phyloP scores from a whole-genome alignment of 257 asterid species.

The Coffea eugenioides region DNA sequence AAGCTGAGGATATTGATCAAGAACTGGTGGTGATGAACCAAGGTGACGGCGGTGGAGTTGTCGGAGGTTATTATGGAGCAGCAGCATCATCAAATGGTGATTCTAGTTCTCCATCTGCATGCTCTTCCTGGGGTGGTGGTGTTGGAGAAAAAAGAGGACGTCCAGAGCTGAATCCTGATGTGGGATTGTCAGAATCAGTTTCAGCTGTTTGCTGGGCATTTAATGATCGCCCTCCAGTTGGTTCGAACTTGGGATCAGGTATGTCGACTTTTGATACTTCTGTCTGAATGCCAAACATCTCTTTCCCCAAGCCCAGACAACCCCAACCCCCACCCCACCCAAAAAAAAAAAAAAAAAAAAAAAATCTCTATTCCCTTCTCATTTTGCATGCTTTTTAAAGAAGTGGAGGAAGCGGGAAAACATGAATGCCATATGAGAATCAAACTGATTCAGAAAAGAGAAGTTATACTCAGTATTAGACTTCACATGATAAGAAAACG shows the following conservation, averaged over 20 bases:
- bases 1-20: background rate
- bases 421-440: background rate
- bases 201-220: constrained; percentile 25
- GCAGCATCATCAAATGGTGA: constrained; percentile 12
- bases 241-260: constrained; percentile 39
- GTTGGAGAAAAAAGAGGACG: constrained; percentile 54
- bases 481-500: background rate
- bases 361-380: background rate
- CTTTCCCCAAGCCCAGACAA: too few species aligned
- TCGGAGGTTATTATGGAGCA: background rate
- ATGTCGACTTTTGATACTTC: background rate
- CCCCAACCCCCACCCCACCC: too few species aligned
- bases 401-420: background rate
- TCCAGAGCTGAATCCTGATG: background rate
- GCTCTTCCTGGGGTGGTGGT: constrained; percentile 22
- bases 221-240: constrained; percentile 23
- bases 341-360: too few species aligned
- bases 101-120: constrained; percentile 24
- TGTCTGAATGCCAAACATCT: background rate
- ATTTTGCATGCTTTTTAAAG: background rate
- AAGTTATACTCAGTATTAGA: too few species aligned
- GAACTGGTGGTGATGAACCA: background rate
- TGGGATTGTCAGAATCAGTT: constrained; percentile 9
- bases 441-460: too few species aligned
- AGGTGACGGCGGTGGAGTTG: background rate